phyloP scores from a whole-genome alignment of 169 alveolate genomes.

The Blepharisma undulans region DNA sequence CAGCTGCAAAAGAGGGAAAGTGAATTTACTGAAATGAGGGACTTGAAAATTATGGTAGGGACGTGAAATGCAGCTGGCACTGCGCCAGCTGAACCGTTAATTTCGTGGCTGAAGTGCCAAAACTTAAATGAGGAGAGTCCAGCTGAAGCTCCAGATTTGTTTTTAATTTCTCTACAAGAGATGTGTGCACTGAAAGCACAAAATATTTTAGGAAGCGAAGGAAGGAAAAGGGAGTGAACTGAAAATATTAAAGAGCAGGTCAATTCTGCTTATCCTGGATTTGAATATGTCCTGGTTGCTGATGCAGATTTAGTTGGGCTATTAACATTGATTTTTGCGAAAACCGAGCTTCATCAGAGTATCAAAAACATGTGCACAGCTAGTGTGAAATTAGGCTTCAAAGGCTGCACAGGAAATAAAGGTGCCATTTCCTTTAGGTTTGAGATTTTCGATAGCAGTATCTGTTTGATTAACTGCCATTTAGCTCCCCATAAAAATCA shows the following conservation, averaged over 20 bases:
- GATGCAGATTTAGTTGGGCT: slow-evolving; percentile 8
- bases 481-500: not conserved
- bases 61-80: slow-evolving; percentile 21
- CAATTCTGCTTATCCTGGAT: not conserved
- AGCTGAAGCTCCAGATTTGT: slow-evolving; percentile 2
- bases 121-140: not conserved
- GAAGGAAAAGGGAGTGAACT: slow-evolving; percentile 7
- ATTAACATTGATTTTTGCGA: not conserved
- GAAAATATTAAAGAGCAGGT: not conserved
- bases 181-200: not conserved
- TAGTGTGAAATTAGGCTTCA: slow-evolving; percentile 33
- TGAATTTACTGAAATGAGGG: not conserved
- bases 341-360: not conserved
- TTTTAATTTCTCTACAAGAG: slow-evolving; percentile 20
- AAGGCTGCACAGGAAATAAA: slow-evolving; percentile 37
- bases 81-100: not conserved
- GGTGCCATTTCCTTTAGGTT: slow-evolving; percentile 23
- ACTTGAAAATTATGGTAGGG: not conserved
- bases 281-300: not conserved
- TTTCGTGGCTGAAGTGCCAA: not conserved
- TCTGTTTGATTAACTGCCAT: slow-evolving; percentile 14
- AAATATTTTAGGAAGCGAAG: not conserved
- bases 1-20: slow-evolving; percentile 9
- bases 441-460: not conserved
- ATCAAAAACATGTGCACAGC: not conserved